Evolutionary conservation across 352 stramenopile species (phyloP).

Genomic region (Pythium phragmiticola): DNA sequence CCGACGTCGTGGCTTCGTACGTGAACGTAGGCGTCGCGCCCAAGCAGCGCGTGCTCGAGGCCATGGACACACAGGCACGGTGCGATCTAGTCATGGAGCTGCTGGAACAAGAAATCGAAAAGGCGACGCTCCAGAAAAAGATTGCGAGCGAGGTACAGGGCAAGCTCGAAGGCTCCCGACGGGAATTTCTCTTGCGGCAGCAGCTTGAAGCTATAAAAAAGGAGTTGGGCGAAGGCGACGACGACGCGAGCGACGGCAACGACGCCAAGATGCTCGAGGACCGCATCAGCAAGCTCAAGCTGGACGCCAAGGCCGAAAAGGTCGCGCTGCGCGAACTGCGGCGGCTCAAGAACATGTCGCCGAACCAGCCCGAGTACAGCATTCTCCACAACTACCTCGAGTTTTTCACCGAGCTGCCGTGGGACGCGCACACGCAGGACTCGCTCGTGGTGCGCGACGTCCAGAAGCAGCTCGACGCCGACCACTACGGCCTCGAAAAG

Average conservation of each 20-base stretch:
- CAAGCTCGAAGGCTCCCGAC: slow-evolving; percentile 64
- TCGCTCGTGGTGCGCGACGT: slow-evolving; percentile 53
- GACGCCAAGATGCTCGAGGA: slow-evolving; percentile 66
- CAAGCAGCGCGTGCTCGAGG: slow-evolving; percentile 65
- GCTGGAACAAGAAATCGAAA: slow-evolving; percentile 59
- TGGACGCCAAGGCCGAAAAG: slow-evolving; percentile 57
- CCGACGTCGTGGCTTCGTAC: slow-evolving; percentile 71
- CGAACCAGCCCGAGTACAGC: slow-evolving; percentile 72
- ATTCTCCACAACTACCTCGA: slow-evolving; percentile 83
- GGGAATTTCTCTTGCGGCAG: slow-evolving; percentile 96
- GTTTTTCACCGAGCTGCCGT: slow-evolving; percentile 77
- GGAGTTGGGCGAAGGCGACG: slow-evolving; percentile 86
- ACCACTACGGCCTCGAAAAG: slow-evolving; percentile 83
- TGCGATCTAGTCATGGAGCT: slow-evolving; percentile 51
- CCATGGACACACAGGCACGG: slow-evolving; percentile 38
- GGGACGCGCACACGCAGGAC: slow-evolving; percentile 55
- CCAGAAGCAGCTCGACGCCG: slow-evolving; percentile 63
- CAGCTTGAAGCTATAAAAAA: slow-evolving; percentile 99
- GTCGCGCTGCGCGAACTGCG: slow-evolving; percentile 59
- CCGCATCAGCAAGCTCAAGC: slow-evolving; percentile 44
- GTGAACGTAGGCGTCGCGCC: slow-evolving; percentile 48
- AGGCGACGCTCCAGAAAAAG: slow-evolving; percentile 57
- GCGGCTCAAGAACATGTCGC: slow-evolving; percentile 74
- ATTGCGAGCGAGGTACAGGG: slow-evolving; percentile 72
- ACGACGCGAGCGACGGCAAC: slow-evolving; percentile 38